Percentiles rank a stretch among this genome's conserved stretches.
phyloP scores from a whole-genome alignment of 495 filamentous ascomycete genomes.

The Penicillium cinerascens region DNA sequence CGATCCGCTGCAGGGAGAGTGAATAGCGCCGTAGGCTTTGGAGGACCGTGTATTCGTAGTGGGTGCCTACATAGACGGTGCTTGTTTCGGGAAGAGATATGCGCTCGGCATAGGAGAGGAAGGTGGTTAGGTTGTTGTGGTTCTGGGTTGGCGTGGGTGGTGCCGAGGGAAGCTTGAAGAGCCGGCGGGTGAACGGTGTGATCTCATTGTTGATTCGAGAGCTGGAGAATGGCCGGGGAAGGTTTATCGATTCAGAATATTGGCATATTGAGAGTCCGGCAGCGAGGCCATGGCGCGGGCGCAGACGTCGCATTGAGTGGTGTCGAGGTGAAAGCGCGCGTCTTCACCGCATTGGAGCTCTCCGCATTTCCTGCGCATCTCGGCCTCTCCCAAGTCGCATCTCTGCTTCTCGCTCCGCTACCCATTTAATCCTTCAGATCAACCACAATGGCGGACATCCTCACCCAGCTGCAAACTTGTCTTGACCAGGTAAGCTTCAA shows the following conservation, averaged over 20 bases:
- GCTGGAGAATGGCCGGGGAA: conserved; percentile 14
- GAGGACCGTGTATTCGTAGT: conserved; percentile 73
- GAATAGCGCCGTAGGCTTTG: conserved; percentile 56
- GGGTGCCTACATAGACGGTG: conserved; percentile 45
- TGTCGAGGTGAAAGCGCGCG: conserved; percentile 7
- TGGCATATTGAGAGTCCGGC: conserved; percentile 1
- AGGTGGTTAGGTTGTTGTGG: conserved; percentile 67
- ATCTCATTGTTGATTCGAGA: conserved; percentile 16
- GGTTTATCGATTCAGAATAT: not conserved
- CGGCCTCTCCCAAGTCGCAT: conserved; percentile 1
- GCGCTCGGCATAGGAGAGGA: conserved; percentile 65
- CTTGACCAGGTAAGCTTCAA: conserved; percentile 71
- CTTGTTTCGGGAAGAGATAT: conserved; percentile 32
- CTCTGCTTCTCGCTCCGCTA: conserved; percentile 1
- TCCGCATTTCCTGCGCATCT: conserved; percentile 25
- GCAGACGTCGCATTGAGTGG: conserved; percentile 21
- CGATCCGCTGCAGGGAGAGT: conserved; percentile 68
- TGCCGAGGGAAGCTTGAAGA: conserved; percentile 37
- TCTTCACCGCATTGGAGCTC: conserved; percentile 28
- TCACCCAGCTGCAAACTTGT: conserved; percentile 93
- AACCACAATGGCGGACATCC: conserved; percentile 73
- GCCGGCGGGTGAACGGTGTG: conserved; percentile 37
- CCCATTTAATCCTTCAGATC: not conserved
- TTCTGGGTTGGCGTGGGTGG: conserved; percentile 45
- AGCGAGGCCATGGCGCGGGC: conserved; percentile 15